Evolutionary conservation across 306 rosid species (phyloP).

Genomic region (Geum urbanum): DNA sequence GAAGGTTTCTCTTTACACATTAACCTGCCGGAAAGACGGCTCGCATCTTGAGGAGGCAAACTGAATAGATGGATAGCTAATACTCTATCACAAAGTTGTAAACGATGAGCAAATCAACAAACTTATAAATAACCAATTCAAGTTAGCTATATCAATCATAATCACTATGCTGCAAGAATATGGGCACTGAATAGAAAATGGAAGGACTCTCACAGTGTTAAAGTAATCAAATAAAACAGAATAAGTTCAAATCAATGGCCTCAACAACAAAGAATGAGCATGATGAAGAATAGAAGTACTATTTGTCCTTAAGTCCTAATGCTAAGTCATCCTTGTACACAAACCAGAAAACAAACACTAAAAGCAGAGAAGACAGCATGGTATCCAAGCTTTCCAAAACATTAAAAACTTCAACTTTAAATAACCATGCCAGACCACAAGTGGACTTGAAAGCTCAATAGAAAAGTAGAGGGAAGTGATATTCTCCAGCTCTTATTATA

Average conservation of each 20-base stretch:
- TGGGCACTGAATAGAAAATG: background rate
- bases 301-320: too few relatives aligned
- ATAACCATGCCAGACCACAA: conserved; percentile 1
- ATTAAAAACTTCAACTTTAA: conserved; percentile 3
- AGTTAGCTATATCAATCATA: background rate
- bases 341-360: too few relatives aligned
- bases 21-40: too few relatives aligned
- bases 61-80: conserved; percentile 62
- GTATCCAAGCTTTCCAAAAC: background rate
- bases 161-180: background rate
- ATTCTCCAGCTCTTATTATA: conserved; percentile 1
- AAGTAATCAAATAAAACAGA: background rate
- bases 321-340: too few relatives aligned
- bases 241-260: background rate
- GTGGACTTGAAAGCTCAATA: conserved; percentile 4
- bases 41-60: conserved; percentile 42
- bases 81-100: conserved; percentile 28
- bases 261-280: background rate
- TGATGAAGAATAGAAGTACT: too few relatives aligned
- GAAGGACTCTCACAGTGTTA: background rate
- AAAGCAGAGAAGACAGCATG: conserved; percentile 8
- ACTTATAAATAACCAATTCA: background rate
- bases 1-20: too few relatives aligned
- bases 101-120: background rate
- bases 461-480: conserved; percentile 7